These are phyloP conservation scores for Achlya hypogyna DNA, from an alignment of 352 stramenopile genomes.

Conservation along the genomic window DNA sequence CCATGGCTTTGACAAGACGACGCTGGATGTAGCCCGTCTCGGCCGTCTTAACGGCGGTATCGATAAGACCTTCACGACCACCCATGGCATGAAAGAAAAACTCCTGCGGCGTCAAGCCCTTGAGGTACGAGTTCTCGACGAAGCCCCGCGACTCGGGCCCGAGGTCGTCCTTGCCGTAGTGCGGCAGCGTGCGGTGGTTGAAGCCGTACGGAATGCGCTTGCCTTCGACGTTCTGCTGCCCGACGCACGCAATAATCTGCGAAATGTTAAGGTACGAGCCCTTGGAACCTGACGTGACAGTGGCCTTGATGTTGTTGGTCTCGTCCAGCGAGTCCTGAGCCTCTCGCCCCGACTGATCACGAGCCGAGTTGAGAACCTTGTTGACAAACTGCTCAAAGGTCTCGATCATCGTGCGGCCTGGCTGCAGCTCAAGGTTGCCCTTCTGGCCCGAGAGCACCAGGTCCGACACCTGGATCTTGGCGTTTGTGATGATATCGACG, in stretches of 20 bases:
- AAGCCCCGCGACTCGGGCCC: constrained; percentile 98
- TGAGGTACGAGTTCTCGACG: constrained; percentile 99
- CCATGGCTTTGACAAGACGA: constrained; percentile 96
- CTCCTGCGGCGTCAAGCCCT: constrained; percentile 96
- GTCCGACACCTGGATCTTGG: constrained; percentile 86
- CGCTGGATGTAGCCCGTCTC: constrained; percentile 99
- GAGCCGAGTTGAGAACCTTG: constrained; percentile 94
- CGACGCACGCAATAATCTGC: constrained; percentile 99
- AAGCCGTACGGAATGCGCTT: constrained; percentile 99
- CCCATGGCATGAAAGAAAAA: constrained; percentile 99
- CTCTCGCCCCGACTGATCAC: constrained; percentile 95
- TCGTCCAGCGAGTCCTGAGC: constrained; percentile 96
- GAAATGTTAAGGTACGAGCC: constrained; percentile 98
- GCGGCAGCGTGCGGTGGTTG: constrained; percentile 95
- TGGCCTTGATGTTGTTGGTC: constrained; percentile 95
- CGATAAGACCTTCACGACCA: constrained; percentile 97
- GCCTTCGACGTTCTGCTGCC: constrained; percentile 97
- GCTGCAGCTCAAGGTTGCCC: constrained; percentile 89
- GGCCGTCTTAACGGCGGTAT: constrained; percentile 99
- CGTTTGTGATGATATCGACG: constrained; percentile 84
- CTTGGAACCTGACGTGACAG: constrained; percentile 99
- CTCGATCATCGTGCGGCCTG: constrained; percentile 94
- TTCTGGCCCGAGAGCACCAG: constrained; percentile 80
- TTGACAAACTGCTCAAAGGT: constrained; percentile 98
- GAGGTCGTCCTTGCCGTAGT: constrained; percentile 92